Conservation (phyloP, 139 green algal species). For the Tetraselmis striata region DNA sequence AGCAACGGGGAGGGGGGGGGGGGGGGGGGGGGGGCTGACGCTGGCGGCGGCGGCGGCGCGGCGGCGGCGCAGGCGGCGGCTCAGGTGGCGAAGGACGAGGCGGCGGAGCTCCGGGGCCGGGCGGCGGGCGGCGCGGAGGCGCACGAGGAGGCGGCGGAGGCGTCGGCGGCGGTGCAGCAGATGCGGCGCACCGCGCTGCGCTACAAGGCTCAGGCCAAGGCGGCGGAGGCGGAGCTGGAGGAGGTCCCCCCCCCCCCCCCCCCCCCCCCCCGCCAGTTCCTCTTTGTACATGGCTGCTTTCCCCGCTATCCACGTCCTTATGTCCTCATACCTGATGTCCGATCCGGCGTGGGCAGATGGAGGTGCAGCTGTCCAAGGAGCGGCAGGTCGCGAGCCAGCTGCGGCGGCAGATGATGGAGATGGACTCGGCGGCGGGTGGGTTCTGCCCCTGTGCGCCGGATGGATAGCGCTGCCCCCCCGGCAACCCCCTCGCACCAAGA, state of each 20-base stretch:
- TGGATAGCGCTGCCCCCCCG: too few relatives aligned
- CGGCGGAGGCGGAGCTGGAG: background rate
- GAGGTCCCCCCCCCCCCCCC: too few relatives aligned
- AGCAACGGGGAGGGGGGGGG: too few relatives aligned
- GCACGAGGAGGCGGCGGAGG: background rate
- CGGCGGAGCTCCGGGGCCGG: background rate
- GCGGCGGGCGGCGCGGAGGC: background rate
- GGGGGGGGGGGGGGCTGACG: too few relatives aligned
- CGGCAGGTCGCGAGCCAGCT: background rate
- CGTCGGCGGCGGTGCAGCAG: background rate
- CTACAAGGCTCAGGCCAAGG: background rate
- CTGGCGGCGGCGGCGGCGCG: too few relatives aligned
- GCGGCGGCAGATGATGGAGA: background rate
- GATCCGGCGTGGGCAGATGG: too few relatives aligned
- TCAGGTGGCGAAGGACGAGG: background rate
- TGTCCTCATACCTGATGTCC: too few relatives aligned
- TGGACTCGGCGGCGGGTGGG: background rate
- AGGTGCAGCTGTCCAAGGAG: background rate
- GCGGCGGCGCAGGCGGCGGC: background rate
- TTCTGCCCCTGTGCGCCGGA: too few relatives aligned
- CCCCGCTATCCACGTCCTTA: too few relatives aligned
- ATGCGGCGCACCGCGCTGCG: background rate
- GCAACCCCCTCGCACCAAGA: too few relatives aligned
- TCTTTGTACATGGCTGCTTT: too few relatives aligned
- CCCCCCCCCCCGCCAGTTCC: too few relatives aligned